Percentiles rank a stretch among this genome's conserved stretches.
Conservation (phyloP, 2,329 filamentous ascomycete species). For the Cryphonectria parasitica region DNA sequence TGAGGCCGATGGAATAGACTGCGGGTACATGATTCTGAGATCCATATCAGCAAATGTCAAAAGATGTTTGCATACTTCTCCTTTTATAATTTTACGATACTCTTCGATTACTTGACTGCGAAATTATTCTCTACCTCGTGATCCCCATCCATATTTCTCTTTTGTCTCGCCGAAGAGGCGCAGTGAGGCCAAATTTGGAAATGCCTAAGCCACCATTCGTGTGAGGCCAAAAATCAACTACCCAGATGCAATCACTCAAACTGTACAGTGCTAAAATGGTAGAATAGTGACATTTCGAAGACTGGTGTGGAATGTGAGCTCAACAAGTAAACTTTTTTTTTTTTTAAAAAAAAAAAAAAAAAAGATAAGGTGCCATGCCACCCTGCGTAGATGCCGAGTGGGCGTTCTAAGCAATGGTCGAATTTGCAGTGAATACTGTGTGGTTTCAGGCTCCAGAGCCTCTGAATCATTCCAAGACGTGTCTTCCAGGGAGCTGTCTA, state of each 20-base stretch:
- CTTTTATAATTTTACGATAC: not conserved
- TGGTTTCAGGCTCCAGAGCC: not conserved
- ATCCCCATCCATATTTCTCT: not conserved
- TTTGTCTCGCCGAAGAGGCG: not conserved
- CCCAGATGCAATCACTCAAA: not conserved
- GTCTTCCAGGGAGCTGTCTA: not conserved
- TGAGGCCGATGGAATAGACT: no score
- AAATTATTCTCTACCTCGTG: not conserved
- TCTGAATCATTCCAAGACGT: not conserved
- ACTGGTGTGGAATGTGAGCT: no score
- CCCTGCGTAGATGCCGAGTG: not conserved
- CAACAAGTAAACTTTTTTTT: not conserved
- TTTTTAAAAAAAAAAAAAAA: no score
- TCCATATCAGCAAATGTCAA: no score
- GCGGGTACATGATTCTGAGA: no score
- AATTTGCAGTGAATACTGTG: not conserved
- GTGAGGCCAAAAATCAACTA: not conserved
- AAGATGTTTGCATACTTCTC: not conserved
- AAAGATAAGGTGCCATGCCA: not conserved
- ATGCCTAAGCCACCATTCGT: not conserved
- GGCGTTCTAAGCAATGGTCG: not conserved
- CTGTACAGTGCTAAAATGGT: no score
- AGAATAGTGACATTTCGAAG: no score
- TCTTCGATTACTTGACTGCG: not conserved
- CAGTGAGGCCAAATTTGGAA: not conserved